phyloP scores from a whole-genome alignment of 2,329 filamentous ascomycete species.

The Xylariales sp. region DNA sequence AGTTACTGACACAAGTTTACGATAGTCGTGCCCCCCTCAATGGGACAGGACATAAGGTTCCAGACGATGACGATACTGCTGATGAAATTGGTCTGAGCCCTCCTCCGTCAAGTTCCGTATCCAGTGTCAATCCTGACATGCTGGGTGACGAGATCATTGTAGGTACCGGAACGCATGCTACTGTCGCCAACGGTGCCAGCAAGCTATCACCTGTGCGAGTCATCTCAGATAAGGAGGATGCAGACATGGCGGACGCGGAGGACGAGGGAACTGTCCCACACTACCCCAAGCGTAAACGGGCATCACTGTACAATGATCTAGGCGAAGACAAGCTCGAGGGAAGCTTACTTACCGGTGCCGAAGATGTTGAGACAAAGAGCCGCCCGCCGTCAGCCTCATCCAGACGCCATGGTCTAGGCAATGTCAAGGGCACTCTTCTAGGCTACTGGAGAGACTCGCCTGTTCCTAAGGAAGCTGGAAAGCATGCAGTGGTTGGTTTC shows the following conservation, averaged over 20 bases:
- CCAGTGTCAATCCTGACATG: conserved; percentile 34
- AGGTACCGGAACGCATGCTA: conserved; percentile 22
- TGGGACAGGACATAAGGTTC: conserved; percentile 9
- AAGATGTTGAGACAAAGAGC: conserved; percentile 21
- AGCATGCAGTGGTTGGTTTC: conserved; percentile 58
- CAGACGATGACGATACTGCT: conserved; percentile 30
- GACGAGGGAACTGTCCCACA: conserved; percentile 33
- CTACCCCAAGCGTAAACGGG: conserved; percentile 53
- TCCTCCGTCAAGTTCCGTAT: conserved; percentile 35
- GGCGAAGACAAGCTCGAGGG: conserved; percentile 43
- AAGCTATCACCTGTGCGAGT: conserved; percentile 31
- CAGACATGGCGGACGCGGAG: conserved; percentile 37
- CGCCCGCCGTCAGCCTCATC: conserved; percentile 24
- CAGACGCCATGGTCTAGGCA: conserved; percentile 21
- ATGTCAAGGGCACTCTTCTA: conserved; percentile 44
- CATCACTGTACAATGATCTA: conserved; percentile 43
- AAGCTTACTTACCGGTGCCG: conserved; percentile 26
- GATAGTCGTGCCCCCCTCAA: conserved; percentile 2
- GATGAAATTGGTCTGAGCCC: conserved; percentile 41
- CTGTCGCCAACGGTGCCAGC: conserved; percentile 30
- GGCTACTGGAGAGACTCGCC: conserved; percentile 58
- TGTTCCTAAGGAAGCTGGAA: conserved; percentile 41
- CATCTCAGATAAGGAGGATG: conserved; percentile 37
- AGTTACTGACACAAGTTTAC: neutral
- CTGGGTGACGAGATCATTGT: conserved; percentile 51